A percentile compares a stretch with the other conserved stretches of the same genome.
Conservation (phyloP, 805 yeast species). For the Candida michaelii region DNA sequence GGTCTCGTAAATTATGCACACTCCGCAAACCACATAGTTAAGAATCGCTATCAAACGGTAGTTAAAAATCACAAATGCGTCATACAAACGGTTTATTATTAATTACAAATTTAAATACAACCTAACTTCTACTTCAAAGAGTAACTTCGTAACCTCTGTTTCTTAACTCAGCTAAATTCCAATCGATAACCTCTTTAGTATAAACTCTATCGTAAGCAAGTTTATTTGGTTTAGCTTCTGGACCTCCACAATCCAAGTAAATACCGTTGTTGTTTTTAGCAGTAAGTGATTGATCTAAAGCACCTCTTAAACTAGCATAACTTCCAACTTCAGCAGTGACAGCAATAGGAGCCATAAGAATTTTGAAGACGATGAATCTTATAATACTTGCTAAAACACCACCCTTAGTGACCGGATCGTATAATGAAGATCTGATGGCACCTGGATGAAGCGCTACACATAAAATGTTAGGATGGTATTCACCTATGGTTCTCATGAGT, state of each 20-base stretch:
- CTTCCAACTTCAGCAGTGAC: slow-evolving; percentile 36
- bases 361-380: background rate
- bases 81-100: no score
- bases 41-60: no score
- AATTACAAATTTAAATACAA: no score
- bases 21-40: no score
- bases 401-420: no score
- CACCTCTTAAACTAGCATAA: slow-evolving; percentile 32
- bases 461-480: slow-evolving; percentile 29
- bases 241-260: slow-evolving; percentile 35
- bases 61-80: no score
- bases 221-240: slow-evolving; percentile 19
- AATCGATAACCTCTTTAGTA: slow-evolving; percentile 28
- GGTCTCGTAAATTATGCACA: no score
- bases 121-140: no score
- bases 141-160: no score
- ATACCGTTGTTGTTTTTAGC: slow-evolving; percentile 31
- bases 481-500: slow-evolving; percentile 27
- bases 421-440: slow-evolving; percentile 33
- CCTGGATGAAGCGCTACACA: slow-evolving; percentile 42
- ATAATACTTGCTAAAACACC: no score
- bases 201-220: slow-evolving; percentile 23
- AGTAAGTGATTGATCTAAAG: slow-evolving; percentile 31
- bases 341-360: slow-evolving; percentile 17
- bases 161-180: slow-evolving; percentile 17